Evolutionary conservation across 768 basidiomycete species (phyloP).

Genomic region (Suillus clintonianus): DNA sequence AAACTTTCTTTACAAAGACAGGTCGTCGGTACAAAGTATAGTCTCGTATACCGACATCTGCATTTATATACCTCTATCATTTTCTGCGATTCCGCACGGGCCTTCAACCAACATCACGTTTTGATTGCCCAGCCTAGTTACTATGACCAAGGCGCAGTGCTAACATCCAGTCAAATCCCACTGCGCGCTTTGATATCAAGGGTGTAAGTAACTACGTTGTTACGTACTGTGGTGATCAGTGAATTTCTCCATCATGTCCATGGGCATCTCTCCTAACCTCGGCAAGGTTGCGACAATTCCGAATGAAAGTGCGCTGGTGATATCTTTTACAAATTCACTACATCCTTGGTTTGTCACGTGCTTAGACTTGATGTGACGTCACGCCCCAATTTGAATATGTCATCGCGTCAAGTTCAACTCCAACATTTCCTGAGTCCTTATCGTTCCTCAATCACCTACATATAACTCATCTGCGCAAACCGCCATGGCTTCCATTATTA

Average conservation of each 20-base stretch:
- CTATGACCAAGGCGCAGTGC: background rate
- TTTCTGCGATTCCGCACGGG: background rate
- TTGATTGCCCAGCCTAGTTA: background rate
- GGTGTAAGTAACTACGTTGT: background rate
- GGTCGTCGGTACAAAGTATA: slow-evolving; percentile 89
- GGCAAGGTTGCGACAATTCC: too few species aligned
- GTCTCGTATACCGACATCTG: background rate
- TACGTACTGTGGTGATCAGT: too few species aligned
- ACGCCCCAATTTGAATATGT: background rate
- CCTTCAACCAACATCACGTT: background rate
- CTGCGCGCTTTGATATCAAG: background rate
- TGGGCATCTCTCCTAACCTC: too few species aligned
- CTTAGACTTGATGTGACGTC: background rate
- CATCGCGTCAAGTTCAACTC: too few species aligned
- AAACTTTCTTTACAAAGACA: slow-evolving; percentile 96
- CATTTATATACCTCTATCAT: background rate
- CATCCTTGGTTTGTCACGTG: too few species aligned
- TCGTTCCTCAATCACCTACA: background rate
- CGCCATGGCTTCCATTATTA: slow-evolving; percentile 49
- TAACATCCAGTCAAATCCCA: background rate
- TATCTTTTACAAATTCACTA: too few species aligned
- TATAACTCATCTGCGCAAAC: background rate
- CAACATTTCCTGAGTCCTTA: background rate
- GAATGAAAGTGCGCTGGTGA: too few species aligned
- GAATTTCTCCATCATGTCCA: too few species aligned